Evolutionary conservation across 495 filamentous ascomycete species (phyloP), one percentile per base, ranked within the genome.

Genomic region (Tuber indicum): DNA sequence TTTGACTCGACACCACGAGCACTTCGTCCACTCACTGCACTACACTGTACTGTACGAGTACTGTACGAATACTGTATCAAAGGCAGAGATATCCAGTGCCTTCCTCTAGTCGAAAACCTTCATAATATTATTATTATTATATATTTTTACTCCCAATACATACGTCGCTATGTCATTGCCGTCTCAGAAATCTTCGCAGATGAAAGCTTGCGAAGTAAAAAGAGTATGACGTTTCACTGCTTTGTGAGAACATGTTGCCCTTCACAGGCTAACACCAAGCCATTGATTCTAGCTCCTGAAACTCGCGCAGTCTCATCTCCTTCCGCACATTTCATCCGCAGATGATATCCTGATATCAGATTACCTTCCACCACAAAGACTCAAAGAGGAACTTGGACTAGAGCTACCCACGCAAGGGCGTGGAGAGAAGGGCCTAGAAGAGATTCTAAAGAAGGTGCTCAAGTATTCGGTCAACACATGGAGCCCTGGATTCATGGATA

Each of bases 401-500:
- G 83, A 87, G 14, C 85, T 97, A 10, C 93, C 94, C 1, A 84
- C 86, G 19, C 82, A 86, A 49, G 92, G 91, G 16, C 85, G 86
- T 49, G 92, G 92, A 3, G 91, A 91, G 81, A 89, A 92, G 21
- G 94, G 93, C 0, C 83, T 97, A 72, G 84, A 95, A 36, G 83
- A 88, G 39, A 85, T 89, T 4, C 86, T 95, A 43, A 85, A 89
- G 77, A 88, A 90, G 79, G 86, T 96, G 46, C 86, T 97, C 73
- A 87, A 88, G 73, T 93, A 96, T 86, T 92, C 90, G 72, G 95
- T 97, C 81, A 98, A 98, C 85, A 98, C 95, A 46, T 98, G 95
- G 94, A 91, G 95, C 84, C 93, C 94, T 82, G 96, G 94, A 12
- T 97, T 99, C 85, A 85, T 98, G 83, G 93, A 97, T 85, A 97